Evolutionary conservation across 2,329 filamentous ascomycete species (phyloP), one percentile per base, ranked within the genome.

Genomic region (Hypoxylon rubiginosum): DNA sequence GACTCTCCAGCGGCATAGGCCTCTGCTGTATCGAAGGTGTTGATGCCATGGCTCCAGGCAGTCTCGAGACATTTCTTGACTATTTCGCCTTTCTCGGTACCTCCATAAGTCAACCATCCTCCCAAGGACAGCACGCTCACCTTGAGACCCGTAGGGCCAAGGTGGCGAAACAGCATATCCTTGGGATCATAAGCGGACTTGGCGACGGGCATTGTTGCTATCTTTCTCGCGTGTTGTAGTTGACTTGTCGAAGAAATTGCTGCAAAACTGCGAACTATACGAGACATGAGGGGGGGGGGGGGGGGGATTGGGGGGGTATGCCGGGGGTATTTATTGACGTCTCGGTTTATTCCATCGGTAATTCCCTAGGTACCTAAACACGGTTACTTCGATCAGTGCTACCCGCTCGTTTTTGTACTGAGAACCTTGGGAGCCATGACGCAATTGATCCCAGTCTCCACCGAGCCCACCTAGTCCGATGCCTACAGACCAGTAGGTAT

Each of bases 11-110:
- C 78, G 30, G 83, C 79, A 69, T 86, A 85, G 9, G 75, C 76
- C 74, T 86, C 85, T 30, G 85, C 84, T 4, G 81, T 84, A 73
- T 86, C 85, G 67, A 86, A 87, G 69, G 84, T 85, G 78, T 86
- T 86, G 71, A 87, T 82, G 13, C 85, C 85, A 56, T 80, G 77
- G 62, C 84, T 80, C 76, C 83, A 86, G 6, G 84, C 84, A 1
- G 82, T 79, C 74, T 86, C 80, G 67, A 86, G 79, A 64, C 77
- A 77, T 60, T 78, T 73, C 72, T 79, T 80, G 51, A 80, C 78
- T 34, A 79, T 73, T 21, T 74, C 71, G 52, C 78, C 78, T 67
- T 79, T 79, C 63, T 79, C 75, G 0, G 76, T 78, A 17, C 71
- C 71, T 65, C 73, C 73, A 64, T 73, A 75, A 13, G 73, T 75